Percentiles rank a stretch among this genome's conserved stretches.
phyloP scores from a whole-genome alignment of 148 eudicot species.

The Diospyros lotus region DNA sequence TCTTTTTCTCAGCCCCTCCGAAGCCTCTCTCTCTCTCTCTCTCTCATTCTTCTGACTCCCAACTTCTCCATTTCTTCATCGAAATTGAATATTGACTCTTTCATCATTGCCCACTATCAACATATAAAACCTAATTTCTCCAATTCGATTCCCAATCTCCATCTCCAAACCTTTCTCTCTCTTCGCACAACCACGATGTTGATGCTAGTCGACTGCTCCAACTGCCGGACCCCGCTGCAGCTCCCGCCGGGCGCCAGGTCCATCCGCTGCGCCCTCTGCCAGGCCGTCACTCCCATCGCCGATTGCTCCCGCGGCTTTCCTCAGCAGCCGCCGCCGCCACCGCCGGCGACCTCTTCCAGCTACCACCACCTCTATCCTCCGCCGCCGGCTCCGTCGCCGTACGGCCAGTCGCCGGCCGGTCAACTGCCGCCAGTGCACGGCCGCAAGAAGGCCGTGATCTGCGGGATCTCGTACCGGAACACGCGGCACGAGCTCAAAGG shows the following conservation, averaged over 20 bases:
- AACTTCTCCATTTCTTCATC: too few relatives aligned
- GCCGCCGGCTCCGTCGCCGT: slow-evolving; percentile 18
- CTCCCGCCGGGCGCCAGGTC: slow-evolving; percentile 31
- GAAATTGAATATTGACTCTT: too few relatives aligned
- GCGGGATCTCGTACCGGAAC: slow-evolving; percentile 27
- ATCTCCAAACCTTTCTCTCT: slow-evolving; percentile 4
- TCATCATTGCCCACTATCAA: too few relatives aligned
- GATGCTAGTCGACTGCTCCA: slow-evolving; percentile 41
- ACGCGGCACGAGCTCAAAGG: slow-evolving; percentile 29
- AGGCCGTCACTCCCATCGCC: slow-evolving; percentile 28
- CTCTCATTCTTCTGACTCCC: too few relatives aligned
- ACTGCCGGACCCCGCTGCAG: slow-evolving; percentile 32
- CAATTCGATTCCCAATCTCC: background rate
- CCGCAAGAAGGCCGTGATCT: slow-evolving; percentile 27
- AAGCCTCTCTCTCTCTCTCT: too few relatives aligned
- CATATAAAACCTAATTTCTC: background rate
- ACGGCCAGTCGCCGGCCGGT: slow-evolving; percentile 22
- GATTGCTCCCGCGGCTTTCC: slow-evolving; percentile 6
- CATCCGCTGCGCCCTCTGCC: slow-evolving; percentile 37
- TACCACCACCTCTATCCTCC: slow-evolving; percentile 4
- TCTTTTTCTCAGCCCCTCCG: too few relatives aligned
- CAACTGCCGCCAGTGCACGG: slow-evolving; percentile 28
- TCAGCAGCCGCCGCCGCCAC: background rate
- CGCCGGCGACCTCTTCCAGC: background rate
- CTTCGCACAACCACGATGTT: slow-evolving; percentile 10